Conservation (phyloP, 495 filamentous ascomycete genomes). For the Podospora sp. region DNA sequence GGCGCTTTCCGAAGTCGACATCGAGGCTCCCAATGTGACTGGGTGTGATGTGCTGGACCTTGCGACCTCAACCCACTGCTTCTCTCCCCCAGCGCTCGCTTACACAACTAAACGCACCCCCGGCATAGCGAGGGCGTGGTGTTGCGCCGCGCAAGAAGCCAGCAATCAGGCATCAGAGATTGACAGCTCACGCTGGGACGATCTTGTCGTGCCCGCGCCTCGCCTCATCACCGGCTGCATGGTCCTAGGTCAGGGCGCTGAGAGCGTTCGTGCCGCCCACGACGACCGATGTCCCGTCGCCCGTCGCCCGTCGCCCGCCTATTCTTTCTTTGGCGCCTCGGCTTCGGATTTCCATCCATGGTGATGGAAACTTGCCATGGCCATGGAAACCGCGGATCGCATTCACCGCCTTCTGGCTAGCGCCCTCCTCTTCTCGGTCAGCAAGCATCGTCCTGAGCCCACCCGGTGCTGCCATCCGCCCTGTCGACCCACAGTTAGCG, state of each 20-base stretch:
- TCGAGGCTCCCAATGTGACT: neutral
- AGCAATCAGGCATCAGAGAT: neutral
- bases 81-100: neutral
- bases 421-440: conserved; percentile 18
- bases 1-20: neutral
- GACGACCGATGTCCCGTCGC: neutral
- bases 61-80: neutral
- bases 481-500: neutral
- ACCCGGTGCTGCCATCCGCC: conserved; percentile 2
- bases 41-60: neutral
- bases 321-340: neutral
- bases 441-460: conserved; percentile 12
- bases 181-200: neutral
- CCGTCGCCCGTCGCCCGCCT: neutral
- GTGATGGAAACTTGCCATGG: neutral
- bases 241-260: neutral
- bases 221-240: neutral
- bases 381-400: neutral
- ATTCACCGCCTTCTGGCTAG: conserved; percentile 18
- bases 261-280: neutral
- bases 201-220: neutral
- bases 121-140: neutral
- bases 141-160: neutral
- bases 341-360: neutral
- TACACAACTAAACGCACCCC: neutral